Conservation (phyloP, 306 rosid species). For the Dalbergia cochinchinensis region DNA sequence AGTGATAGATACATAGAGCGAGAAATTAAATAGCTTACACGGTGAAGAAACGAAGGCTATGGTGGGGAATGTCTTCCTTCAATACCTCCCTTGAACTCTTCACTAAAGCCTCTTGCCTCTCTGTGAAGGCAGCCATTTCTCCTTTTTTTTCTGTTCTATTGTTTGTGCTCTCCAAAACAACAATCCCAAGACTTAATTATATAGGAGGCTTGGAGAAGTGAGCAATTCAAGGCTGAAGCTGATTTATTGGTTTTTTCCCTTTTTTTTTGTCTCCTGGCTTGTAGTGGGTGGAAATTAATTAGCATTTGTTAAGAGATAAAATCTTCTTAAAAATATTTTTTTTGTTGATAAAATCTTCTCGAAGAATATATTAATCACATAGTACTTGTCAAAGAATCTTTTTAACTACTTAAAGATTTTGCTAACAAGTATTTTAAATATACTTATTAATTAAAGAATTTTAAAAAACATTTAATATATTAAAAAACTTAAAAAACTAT, state of each 20-base stretch:
- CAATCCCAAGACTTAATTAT: background rate
- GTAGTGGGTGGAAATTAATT: background rate
- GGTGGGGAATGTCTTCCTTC: conserved; percentile 31
- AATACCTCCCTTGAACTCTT: conserved; percentile 37
- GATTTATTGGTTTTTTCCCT: too few species aligned
- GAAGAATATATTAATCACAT: too few species aligned
- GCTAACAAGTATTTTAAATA: too few species aligned
- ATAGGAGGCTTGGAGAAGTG: background rate
- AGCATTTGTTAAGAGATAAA: background rate
- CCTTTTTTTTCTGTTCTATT: background rate
- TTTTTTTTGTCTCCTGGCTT: too few species aligned
- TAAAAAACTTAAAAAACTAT: too few species aligned
- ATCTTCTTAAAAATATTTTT: too few species aligned
- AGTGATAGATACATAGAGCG: background rate
- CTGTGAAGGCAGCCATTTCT: conserved; percentile 34
- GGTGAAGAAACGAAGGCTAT: conserved; percentile 43
- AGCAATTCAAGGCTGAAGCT: background rate
- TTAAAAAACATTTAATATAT: too few species aligned
- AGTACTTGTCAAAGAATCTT: too few species aligned
- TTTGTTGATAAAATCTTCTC: too few species aligned
- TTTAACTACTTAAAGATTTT: too few species aligned
- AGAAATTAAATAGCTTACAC: conserved; percentile 23
- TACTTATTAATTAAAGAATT: too few species aligned
- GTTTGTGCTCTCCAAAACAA: background rate
- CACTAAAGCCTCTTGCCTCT: conserved; percentile 40